Evolutionary conservation across 2,329 filamentous ascomycete genomes (phyloP).

Genomic region (Xylaria sp.): DNA sequence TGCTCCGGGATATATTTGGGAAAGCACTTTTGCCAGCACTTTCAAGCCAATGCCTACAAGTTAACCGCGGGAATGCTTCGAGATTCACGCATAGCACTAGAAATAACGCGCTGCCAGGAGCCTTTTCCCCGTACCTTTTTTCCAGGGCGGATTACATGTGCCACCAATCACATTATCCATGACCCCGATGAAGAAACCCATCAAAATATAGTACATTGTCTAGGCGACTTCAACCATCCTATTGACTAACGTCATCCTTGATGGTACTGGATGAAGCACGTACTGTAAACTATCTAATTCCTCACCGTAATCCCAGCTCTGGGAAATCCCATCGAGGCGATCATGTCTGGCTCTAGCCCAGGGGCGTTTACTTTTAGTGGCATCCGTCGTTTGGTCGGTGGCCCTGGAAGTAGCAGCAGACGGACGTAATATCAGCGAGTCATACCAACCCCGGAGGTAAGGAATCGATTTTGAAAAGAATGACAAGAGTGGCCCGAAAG

Average conservation of each 20-base stretch:
- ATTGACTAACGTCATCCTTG: conserved; percentile 11
- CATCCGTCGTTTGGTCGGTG: neutral
- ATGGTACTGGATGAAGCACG: conserved; percentile 14
- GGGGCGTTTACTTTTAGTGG: neutral
- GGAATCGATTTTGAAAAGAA: conserved; percentile 12
- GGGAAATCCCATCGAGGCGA: neutral
- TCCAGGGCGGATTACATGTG: neutral
- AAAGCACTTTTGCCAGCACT: too few relatives aligned
- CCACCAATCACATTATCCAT: neutral
- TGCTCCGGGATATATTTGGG: too few relatives aligned
- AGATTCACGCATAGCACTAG: neutral
- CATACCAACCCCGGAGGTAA: conserved; percentile 21
- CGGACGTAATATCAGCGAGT: conserved; percentile 1
- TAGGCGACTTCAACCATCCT: conserved; percentile 16
- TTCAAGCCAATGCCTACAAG: too few relatives aligned
- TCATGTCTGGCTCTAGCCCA: conserved; percentile 2
- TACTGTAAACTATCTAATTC: conserved; percentile 8
- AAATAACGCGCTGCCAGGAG: too few relatives aligned
- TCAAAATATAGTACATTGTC: neutral
- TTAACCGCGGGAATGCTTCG: too few relatives aligned
- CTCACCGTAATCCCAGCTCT: conserved; percentile 15
- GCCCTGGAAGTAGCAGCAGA: neutral
- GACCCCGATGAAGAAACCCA: neutral
- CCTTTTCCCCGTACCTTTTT: neutral
- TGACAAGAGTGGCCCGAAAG: conserved; percentile 20